Conservation (phyloP, 495 filamentous ascomycete genomes). For the Aspergillus olivimuriae region DNA sequence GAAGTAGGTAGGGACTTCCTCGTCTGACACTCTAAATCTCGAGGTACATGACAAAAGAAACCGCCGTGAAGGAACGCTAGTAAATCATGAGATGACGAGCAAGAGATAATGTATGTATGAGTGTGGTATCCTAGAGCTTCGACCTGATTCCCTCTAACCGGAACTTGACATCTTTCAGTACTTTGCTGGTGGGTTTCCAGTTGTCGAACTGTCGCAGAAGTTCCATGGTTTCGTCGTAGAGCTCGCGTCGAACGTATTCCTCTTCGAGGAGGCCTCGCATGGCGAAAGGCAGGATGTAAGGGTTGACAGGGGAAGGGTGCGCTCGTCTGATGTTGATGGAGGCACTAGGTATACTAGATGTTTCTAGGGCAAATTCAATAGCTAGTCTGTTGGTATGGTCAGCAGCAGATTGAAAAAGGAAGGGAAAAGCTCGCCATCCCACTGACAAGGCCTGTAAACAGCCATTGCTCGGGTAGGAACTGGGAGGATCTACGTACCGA, state of each 20-base stretch:
- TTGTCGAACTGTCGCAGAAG: slow-evolving; percentile 84
- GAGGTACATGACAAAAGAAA: neutral
- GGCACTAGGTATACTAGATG: slow-evolving; percentile 53
- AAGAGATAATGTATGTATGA: too few species aligned
- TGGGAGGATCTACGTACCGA: slow-evolving; percentile 59
- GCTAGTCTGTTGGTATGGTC: slow-evolving; percentile 54
- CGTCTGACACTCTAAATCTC: too few species aligned
- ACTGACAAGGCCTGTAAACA: too few species aligned
- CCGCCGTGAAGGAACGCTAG: neutral
- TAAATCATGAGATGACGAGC: neutral
- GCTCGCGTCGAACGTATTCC: slow-evolving; percentile 76
- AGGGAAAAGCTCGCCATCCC: too few species aligned
- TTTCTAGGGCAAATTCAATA: slow-evolving; percentile 80
- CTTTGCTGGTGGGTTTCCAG: slow-evolving; percentile 86
- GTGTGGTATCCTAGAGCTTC: slow-evolving; percentile 71
- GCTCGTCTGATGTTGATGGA: slow-evolving; percentile 46
- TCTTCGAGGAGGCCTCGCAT: slow-evolving; percentile 91
- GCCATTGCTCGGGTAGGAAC: too few species aligned
- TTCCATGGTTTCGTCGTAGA: slow-evolving; percentile 68
- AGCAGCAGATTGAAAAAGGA: too few species aligned
- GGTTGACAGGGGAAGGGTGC: slow-evolving; percentile 54
- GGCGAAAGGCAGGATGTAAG: slow-evolving; percentile 88
- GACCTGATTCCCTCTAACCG: slow-evolving; percentile 86
- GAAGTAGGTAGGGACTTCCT: too few species aligned
- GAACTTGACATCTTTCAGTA: slow-evolving; percentile 93